phyloP scores from a whole-genome alignment of 441 rosid genomes.

The Erodium moschatum region DNA sequence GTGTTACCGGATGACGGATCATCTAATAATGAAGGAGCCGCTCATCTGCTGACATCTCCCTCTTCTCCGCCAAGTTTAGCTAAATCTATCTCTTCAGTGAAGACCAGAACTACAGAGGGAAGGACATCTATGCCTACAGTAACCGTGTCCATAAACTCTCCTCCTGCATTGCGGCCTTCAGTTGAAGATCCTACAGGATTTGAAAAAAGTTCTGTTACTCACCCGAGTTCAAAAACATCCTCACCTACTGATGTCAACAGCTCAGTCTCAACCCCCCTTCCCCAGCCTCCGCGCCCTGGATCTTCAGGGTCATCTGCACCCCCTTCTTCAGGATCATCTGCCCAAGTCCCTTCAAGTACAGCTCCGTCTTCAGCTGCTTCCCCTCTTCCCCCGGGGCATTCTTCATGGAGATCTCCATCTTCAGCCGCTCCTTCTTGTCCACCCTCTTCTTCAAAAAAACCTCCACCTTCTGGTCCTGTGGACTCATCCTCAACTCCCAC shows the following conservation, averaged over 20 bases:
- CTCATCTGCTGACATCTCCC: conserved; percentile 27
- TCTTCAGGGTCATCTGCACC: conserved; percentile 19
- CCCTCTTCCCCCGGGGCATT: conserved; percentile 13
- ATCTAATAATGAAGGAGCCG: conserved; percentile 34
- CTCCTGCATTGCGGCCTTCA: conserved; percentile 18
- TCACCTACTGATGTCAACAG: neutral
- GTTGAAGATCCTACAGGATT: conserved; percentile 13
- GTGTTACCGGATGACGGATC: conserved; percentile 51
- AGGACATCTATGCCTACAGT: conserved; percentile 22
- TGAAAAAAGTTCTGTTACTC: conserved; percentile 16
- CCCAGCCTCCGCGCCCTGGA: conserved; percentile 15
- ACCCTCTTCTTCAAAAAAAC: conserved; percentile 14
- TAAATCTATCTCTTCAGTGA: conserved; percentile 15
- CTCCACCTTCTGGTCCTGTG: conserved; percentile 23
- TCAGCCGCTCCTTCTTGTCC: conserved; percentile 28
- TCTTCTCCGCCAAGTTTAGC: conserved; percentile 23
- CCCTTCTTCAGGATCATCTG: conserved; percentile 8
- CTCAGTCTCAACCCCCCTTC: conserved; percentile 7
- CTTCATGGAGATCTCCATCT: conserved; percentile 14
- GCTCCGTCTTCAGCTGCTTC: conserved; percentile 6
- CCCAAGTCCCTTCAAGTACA: neutral
- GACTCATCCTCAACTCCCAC: conserved; percentile 29
- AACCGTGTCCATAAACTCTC: conserved; percentile 19
- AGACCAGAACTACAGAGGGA: neutral
- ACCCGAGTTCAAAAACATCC: conserved; percentile 6